These are phyloP conservation scores for Phialophora tarda DNA, from an alignment of 2,329 filamentous ascomycete species.

Conservation along the genomic window DNA sequence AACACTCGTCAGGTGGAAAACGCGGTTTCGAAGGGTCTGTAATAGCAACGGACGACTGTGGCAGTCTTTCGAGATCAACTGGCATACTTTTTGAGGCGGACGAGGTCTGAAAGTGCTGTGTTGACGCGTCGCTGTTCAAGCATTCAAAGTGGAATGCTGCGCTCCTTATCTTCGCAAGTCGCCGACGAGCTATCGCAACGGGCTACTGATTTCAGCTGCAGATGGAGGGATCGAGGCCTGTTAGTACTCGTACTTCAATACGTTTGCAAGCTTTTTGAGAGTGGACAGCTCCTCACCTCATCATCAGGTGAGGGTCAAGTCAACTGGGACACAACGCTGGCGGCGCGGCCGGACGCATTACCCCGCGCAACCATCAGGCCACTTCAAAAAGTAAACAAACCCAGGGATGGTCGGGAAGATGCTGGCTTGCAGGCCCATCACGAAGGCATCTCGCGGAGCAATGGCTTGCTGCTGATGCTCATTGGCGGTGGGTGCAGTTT, in stretches of 20 bases:
- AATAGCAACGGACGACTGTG: background rate
- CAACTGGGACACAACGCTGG: background rate
- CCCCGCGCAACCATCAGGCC: slow-evolving; percentile 27
- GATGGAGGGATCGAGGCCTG: background rate
- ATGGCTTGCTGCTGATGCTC: background rate
- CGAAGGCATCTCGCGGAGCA: slow-evolving; percentile 11
- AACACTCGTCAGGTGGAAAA: background rate
- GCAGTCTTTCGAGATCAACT: background rate
- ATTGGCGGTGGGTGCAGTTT: background rate
- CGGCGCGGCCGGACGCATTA: slow-evolving; percentile 3
- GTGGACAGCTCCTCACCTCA: slow-evolving; percentile 11
- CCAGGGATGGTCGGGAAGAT: background rate
- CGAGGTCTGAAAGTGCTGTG: background rate
- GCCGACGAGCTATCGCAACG: slow-evolving; percentile 10
- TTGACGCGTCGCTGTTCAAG: background rate
- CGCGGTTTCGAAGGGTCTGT: background rate
- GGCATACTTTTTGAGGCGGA: background rate
- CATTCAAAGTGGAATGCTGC: background rate
- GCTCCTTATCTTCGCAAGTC: slow-evolving; percentile 15
- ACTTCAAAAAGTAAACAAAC: slow-evolving; percentile 29
- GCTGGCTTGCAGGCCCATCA: background rate
- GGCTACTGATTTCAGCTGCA: background rate
- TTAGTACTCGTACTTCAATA: slow-evolving; percentile 1
- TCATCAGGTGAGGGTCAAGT: slow-evolving; percentile 23
- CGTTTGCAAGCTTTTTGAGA: slow-evolving; percentile 7